Conservation (phyloP, 352 stramenopile genomes). For the Pythium coloratum region DNA sequence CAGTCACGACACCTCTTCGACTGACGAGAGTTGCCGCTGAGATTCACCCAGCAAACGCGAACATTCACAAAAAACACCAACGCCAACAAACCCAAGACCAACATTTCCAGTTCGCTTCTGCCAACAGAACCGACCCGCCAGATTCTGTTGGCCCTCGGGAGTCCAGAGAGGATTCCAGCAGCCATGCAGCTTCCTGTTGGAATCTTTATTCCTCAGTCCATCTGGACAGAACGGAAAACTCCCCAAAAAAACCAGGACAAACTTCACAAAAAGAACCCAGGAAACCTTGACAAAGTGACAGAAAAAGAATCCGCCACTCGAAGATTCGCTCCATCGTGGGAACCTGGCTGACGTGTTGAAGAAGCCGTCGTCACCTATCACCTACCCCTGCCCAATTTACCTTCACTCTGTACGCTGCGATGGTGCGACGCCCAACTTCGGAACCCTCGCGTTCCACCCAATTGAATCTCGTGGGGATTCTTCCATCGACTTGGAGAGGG, state of each 20-base stretch:
- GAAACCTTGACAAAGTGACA: neutral
- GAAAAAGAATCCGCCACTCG: slow-evolving; percentile 23
- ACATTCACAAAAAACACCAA: neutral
- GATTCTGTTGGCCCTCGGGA: neutral
- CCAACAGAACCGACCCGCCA: neutral
- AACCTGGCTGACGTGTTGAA: slow-evolving; percentile 9
- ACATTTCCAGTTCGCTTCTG: neutral
- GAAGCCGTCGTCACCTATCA: neutral
- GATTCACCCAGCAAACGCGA: neutral
- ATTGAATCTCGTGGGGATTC: slow-evolving; percentile 18
- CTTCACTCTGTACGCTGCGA: slow-evolving; percentile 14
- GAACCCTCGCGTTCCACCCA: slow-evolving; percentile 21
- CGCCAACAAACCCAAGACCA: neutral
- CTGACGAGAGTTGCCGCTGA: neutral
- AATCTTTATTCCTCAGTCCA: neutral
- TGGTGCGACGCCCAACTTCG: slow-evolving; percentile 12
- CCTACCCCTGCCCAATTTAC: slow-evolving; percentile 11
- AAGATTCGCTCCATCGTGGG: slow-evolving; percentile 16
- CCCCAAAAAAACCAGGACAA: neutral
- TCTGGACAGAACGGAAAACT: neutral
- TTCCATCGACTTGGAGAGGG: slow-evolving; percentile 19
- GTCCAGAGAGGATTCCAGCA: too few species aligned
- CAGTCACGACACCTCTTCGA: neutral
- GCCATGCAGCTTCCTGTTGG: neutral
- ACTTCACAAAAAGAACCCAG: neutral